These are phyloP conservation scores for Cenococcum geophilum DNA, from an alignment of 495 filamentous ascomycete species.

Conservation along the genomic window DNA sequence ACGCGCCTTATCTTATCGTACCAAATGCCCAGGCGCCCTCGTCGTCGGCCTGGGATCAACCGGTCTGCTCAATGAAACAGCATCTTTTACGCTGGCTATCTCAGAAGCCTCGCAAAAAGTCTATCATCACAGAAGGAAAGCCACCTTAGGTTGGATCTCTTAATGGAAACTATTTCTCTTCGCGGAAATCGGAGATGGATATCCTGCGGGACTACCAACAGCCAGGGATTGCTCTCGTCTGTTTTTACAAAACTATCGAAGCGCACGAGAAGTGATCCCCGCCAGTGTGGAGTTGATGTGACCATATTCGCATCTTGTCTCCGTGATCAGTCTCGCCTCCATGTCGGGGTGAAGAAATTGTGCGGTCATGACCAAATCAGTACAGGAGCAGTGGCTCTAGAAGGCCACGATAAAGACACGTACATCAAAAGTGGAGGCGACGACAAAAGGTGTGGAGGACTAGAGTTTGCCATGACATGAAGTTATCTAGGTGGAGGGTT, in stretches of 20 bases:
- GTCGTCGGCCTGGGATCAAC: slow-evolving; percentile 2
- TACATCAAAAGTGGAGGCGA: slow-evolving; percentile 31
- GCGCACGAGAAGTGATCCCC: slow-evolving; percentile 5
- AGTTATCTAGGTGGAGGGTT: slow-evolving; percentile 26
- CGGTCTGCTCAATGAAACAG: background rate
- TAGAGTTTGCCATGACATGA: slow-evolving; percentile 29
- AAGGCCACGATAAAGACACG: slow-evolving; percentile 25
- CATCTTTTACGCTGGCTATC: background rate
- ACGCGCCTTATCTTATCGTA: slow-evolving; percentile 8
- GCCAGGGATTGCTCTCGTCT: slow-evolving; percentile 18
- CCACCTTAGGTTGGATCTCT: slow-evolving; percentile 18
- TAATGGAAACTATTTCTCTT: slow-evolving; percentile 25
- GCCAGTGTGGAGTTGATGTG: slow-evolving; percentile 8
- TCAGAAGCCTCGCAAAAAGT: background rate
- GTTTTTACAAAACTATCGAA: slow-evolving; percentile 10
- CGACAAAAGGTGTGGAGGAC: slow-evolving; percentile 31
- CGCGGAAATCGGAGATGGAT: slow-evolving; percentile 17
- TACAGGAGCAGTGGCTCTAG: slow-evolving; percentile 20
- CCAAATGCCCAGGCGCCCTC: background rate
- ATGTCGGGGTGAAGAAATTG: slow-evolving; percentile 15
- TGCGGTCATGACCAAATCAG: slow-evolving; percentile 18
- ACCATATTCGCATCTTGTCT: slow-evolving; percentile 12
- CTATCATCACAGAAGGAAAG: slow-evolving; percentile 14
- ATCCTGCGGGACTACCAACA: slow-evolving; percentile 9
- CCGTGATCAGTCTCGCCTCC: slow-evolving; percentile 5